These are phyloP conservation scores for Tylopilus sp. DNA, from an alignment of 768 basidiomycete genomes.

Conservation along the genomic window DNA sequence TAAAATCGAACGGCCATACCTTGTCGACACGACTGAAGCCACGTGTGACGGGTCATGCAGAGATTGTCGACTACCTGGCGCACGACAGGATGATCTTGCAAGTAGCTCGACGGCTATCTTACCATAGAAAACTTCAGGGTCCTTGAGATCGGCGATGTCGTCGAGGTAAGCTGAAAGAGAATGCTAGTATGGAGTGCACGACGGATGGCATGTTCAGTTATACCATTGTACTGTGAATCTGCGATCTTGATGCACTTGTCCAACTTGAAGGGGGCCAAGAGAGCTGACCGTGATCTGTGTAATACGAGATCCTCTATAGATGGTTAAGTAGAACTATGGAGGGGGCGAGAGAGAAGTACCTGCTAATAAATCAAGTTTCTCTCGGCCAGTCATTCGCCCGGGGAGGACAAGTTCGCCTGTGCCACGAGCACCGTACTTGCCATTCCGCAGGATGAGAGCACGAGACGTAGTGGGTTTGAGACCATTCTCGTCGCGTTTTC, in stretches of 20 bases:
- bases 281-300: conserved; percentile 51
- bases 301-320: conserved; percentile 60
- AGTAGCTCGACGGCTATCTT: conserved; percentile 55
- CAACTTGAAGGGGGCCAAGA: conserved; percentile 63
- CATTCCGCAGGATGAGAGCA: conserved; percentile 71
- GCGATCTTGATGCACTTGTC: conserved; percentile 64
- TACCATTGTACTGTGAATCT: conserved; percentile 71
- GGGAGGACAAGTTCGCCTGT: conserved; percentile 61
- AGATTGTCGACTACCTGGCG: conserved; percentile 28
- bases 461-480: conserved; percentile 64
- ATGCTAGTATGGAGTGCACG: conserved; percentile 10
- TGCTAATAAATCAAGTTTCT: conserved; percentile 76
- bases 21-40: conserved; percentile 56
- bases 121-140: conserved; percentile 58
- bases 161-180: conserved; percentile 56
- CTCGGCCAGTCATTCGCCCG: conserved; percentile 65
- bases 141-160: conserved; percentile 63
- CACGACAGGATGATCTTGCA: conserved; percentile 40
- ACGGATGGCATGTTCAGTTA: conserved; percentile 12
- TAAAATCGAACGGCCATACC: conserved; percentile 35
- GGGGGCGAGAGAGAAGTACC: conserved; percentile 43
- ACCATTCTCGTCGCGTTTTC: conserved; percentile 47
- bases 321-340: neutral
- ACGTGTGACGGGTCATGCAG: conserved; percentile 46
- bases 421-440: conserved; percentile 68